Evolutionary conservation across 352 stramenopile genomes (phyloP).

Genomic region (Phytophthora pluvialis): DNA sequence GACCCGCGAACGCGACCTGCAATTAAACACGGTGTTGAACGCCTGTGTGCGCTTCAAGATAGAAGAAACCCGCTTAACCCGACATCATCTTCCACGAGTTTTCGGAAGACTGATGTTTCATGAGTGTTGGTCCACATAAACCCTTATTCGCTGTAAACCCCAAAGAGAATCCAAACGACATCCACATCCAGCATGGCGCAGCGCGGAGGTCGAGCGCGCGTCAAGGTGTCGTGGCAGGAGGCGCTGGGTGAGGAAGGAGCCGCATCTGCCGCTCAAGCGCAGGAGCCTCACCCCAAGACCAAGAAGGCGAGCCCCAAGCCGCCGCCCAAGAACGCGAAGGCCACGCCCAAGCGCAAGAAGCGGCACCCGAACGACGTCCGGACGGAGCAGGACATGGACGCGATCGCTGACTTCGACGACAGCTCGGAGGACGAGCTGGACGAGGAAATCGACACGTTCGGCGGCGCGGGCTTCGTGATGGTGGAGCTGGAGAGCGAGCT

Average conservation of each 20-base stretch:
- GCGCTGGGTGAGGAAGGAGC: constrained; percentile 29
- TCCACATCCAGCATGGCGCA: constrained; percentile 23
- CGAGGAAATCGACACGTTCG: constrained; percentile 30
- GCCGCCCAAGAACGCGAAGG: constrained; percentile 18
- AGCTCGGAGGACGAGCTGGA: constrained; percentile 35
- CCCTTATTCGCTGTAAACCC: neutral
- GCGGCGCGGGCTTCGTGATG: constrained; percentile 45
- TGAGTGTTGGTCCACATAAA: constrained; percentile 19
- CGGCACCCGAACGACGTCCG: constrained; percentile 35
- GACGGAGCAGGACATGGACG: constrained; percentile 43
- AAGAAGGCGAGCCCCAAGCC: constrained; percentile 28
- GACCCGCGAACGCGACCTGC: no score
- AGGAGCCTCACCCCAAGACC: constrained; percentile 20
- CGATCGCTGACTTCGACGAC: constrained; percentile 37
- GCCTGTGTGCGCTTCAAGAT: no score
- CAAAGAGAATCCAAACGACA: constrained; percentile 9
- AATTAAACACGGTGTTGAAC: no score
- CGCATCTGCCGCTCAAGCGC: neutral
- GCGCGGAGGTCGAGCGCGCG: constrained; percentile 12
- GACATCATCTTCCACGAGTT: neutral
- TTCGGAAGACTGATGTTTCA: neutral
- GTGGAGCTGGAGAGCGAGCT: constrained; percentile 49
- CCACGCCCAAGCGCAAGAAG: constrained; percentile 32
- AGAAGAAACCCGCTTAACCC: neutral
- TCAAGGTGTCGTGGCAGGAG: constrained; percentile 45